phyloP scores from a whole-genome alignment of 1,284 basidiomycete species.

The Boletus mariae region DNA sequence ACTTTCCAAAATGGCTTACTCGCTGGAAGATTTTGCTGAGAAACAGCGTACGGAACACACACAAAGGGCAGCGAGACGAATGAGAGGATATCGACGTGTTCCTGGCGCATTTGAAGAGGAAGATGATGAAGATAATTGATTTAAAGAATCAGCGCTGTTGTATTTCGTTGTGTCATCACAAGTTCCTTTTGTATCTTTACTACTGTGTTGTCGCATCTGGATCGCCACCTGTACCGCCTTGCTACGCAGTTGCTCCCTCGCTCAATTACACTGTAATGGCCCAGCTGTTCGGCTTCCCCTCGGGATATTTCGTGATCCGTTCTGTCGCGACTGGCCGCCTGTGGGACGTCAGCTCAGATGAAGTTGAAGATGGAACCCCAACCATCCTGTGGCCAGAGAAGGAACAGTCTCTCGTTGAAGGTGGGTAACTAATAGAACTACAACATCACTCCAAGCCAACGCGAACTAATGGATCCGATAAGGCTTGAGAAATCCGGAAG shows the following conservation, averaged over 20 bases:
- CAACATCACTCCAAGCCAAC: slow-evolving; percentile 1
- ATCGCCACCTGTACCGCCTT: not conserved
- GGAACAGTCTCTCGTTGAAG: slow-evolving; percentile 71
- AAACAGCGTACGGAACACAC: slow-evolving; percentile 40
- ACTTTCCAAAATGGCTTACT: slow-evolving; percentile 63
- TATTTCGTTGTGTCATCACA: not conserved
- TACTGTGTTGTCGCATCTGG: not conserved
- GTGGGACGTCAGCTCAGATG: slow-evolving; percentile 57
- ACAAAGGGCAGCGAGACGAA: slow-evolving; percentile 21
- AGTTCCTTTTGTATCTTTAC: not conserved
- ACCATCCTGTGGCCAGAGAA: slow-evolving; percentile 67
- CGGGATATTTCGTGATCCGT: slow-evolving; percentile 72
- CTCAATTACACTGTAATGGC: slow-evolving; percentile 12
- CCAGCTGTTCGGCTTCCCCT: slow-evolving; percentile 57
- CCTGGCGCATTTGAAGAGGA: slow-evolving; percentile 32
- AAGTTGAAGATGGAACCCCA: slow-evolving; percentile 60
- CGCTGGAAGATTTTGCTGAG: slow-evolving; percentile 74
- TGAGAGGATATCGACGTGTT: slow-evolving; percentile 15
- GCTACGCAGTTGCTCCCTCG: not conserved
- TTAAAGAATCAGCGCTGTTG: not conserved
- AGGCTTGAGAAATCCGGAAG: slow-evolving; percentile 64
- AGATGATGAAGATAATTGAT: slow-evolving; percentile 17
- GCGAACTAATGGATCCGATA: slow-evolving; percentile 10
- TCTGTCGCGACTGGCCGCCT: slow-evolving; percentile 57
- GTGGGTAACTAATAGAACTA: slow-evolving; percentile 36